Evolutionary conservation across 495 filamentous ascomycete species (phyloP), one percentile per base, ranked within the genome.

Genomic region (Trichoderma gamsii): DNA sequence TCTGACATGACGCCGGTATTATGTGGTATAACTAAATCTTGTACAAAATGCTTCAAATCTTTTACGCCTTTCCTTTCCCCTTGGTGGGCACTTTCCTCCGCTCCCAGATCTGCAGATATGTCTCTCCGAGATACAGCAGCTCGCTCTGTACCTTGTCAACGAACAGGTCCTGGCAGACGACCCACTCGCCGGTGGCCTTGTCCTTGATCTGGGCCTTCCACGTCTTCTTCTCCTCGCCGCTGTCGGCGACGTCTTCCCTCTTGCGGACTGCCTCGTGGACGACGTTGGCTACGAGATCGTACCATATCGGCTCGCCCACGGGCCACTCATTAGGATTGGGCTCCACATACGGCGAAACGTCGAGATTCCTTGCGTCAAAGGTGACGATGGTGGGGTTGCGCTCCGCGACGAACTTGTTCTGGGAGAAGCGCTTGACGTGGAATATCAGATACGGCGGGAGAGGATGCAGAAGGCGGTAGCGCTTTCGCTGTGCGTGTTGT

Each of bases 361-460:
- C 92, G 18, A 99, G 85, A 32, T 86, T 88, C 68, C 89, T 84
- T 4, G 88, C 86, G 67, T 91, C 90, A 79, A 98, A 97, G 11
- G 93, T 97, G 67, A 99, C 95, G 74, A 99, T 99, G 0, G 96
- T 98, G 5, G 93, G 95, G 77, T 98, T 99, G 43, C 95, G 90
- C 78, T 99, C 96, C 4, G 88, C 82, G 38, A 98, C 92, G 76
- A 98, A 98, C 70, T 97, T 94, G 82, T 99, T 99, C 68, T 88
- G 86, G 73, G 87, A 90, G 85, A 99, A 99, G 51, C 95, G 91
- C 78, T 98, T 98, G 82, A 99, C 88, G 79, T 98, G 93, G 80
- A 99, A 94, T 44, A 96, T 82, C 21, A 99, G 85, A 73, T 89
- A 98, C 1, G 93, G 96, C 0, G 95, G 95, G 0, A 98, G 84